Evolutionary conservation across 2,329 filamentous ascomycete genomes (phyloP), one percentile per base, ranked within the genome.

Genomic region (Fusarium sp.): DNA sequence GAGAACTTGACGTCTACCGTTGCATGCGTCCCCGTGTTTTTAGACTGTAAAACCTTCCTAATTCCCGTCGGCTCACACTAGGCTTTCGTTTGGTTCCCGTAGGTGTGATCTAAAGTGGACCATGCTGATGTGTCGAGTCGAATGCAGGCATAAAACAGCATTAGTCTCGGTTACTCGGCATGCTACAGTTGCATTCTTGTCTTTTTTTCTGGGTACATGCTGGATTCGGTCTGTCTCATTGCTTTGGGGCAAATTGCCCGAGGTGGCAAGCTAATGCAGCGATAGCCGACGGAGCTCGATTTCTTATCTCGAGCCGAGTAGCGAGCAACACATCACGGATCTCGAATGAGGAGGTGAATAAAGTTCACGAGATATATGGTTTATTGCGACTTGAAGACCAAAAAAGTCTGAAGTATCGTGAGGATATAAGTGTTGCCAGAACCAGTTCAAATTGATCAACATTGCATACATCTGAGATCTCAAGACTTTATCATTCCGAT

Each of bases 311-410:
- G 28, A 26, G 26, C 56, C 56, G 56, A 59, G 33, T 30, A 39
- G 26, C 42, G 33, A 28, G 4, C 16, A 22, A 28, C 10, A 26
- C 1, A 14, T 13, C 1, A 14, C 9, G 10, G 15, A 4, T 7
- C 1, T 0, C 15, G 8, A 28, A 10, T 28, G 20, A 39, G 20
- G 7, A 9, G n/a, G 15, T 0, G 14, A 3, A 2, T 16, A 1
- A 11, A 6, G 3, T 15, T 51, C 50, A 54, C 33, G 33, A 28
- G 33, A 54, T 5, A 26, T 1, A 2, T 8, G 0, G 9, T 22
- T 9, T 7, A 16, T 12, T 4, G 3, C 6, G 2, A 22, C 3
- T 53, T 26, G n/a, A 2, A 11, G 7, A 0, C 0, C 3, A 12
- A 3, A 26, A 9, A 2, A 1, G 8, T 20, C 24, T 13, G 1